Evolutionary conservation across 2,329 filamentous ascomycete genomes (phyloP).

Genomic region (Pestalotiopsis sp.): DNA sequence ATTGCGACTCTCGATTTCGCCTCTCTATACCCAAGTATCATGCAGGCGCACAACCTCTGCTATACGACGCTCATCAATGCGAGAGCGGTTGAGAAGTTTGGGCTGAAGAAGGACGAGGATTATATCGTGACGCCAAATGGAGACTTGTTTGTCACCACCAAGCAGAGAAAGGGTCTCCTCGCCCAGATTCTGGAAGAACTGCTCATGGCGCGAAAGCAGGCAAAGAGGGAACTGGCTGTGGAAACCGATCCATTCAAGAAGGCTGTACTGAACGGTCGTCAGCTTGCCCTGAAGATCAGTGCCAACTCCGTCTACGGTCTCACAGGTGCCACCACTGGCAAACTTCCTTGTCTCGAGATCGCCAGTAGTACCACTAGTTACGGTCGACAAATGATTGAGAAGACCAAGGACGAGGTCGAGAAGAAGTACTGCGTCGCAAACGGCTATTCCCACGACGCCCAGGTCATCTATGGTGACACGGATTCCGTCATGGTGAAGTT

Average conservation of each 20-base stretch:
- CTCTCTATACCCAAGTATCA: conserved; percentile 97
- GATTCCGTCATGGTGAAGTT: conserved; percentile 99
- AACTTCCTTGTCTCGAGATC: conserved; percentile 91
- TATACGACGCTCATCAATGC: conserved; percentile 93
- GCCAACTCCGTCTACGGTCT: conserved; percentile 98
- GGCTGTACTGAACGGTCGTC: conserved; percentile 94
- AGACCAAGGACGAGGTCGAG: conserved; percentile 95
- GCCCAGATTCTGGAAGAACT: conserved; percentile 96
- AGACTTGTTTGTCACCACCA: conserved; percentile 86
- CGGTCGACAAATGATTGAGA: conserved; percentile 98
- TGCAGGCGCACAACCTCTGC: conserved; percentile 97
- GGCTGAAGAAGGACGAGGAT: conserved; percentile 84
- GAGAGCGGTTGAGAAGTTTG: conserved; percentile 72
- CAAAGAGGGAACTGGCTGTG: conserved; percentile 83
- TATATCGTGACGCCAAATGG: conserved; percentile 96
- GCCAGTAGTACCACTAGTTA: conserved; percentile 97
- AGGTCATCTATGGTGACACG: conserved; percentile 98
- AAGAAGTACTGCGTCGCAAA: conserved; percentile 87
- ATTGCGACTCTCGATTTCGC: conserved; percentile 98
- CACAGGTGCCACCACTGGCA: conserved; percentile 93
- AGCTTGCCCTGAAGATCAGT: conserved; percentile 92
- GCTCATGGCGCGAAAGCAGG: conserved; percentile 87
- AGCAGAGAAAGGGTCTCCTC: conserved; percentile 87
- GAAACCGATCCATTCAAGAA: conserved; percentile 98
- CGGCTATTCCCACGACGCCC: conserved; percentile 89